phyloP scores from a whole-genome alignment of 192 early-diverging fungal species.

The Coemansia furcata region DNA sequence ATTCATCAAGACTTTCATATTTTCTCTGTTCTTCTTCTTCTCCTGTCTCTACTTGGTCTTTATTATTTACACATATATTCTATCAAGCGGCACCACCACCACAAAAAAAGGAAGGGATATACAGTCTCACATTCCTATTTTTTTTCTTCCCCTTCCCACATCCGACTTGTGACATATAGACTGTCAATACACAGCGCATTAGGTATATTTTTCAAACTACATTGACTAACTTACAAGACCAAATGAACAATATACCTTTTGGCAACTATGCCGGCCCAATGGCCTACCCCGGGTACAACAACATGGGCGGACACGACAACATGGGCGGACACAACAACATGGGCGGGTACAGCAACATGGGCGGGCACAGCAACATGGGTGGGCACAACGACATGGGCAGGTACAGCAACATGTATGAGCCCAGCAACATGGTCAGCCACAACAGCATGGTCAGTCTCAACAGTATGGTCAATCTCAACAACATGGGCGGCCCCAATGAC shows the following conservation, averaged over 20 bases:
- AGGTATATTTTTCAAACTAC: neutral
- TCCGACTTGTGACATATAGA: neutral
- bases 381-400: too few relatives aligned
- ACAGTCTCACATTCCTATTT: neutral
- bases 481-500: neutral
- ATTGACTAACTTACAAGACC: neutral
- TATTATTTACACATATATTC: too few relatives aligned
- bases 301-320: neutral
- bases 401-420: too few relatives aligned
- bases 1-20: too few relatives aligned
- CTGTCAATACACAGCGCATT: neutral
- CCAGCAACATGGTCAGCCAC: too few relatives aligned
- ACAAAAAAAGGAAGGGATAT: neutral
- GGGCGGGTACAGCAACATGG: too few relatives aligned
- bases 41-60: too few relatives aligned
- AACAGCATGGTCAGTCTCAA: too few relatives aligned
- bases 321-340: slow-evolving; percentile 7
- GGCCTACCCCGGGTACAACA: neutral
- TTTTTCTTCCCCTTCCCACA: neutral
- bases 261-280: neutral
- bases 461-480: too few relatives aligned
- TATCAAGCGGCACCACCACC: too few relatives aligned
- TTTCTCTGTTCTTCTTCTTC: too few relatives aligned
- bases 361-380: too few relatives aligned
- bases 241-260: neutral